These are phyloP conservation scores for Candida sanyaensis DNA, from an alignment of 1,139 yeast species.

Conservation along the genomic window DNA sequence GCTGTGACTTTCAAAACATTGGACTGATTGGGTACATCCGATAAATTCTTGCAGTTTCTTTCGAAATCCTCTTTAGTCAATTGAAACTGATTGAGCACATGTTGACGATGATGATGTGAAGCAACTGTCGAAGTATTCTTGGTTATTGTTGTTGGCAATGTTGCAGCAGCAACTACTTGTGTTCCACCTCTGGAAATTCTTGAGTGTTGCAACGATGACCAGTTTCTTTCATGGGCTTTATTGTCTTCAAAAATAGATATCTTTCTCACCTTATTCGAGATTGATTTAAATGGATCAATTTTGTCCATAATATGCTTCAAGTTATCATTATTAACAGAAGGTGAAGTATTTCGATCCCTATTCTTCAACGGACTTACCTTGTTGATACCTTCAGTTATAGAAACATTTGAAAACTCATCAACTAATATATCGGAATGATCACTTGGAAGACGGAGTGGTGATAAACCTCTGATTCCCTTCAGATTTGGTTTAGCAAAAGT, in stretches of 20 bases:
- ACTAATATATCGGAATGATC: slow-evolving; percentile 18
- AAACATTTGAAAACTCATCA: slow-evolving; percentile 43
- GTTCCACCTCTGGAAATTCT: background rate
- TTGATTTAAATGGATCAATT: slow-evolving; percentile 42
- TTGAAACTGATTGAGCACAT: background rate
- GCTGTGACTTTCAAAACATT: slow-evolving; percentile 7
- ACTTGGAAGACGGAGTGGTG: background rate
- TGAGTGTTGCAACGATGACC: slow-evolving; percentile 19
- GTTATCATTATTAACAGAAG: slow-evolving; percentile 15
- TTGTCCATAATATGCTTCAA: slow-evolving; percentile 40
- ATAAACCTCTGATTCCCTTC: background rate
- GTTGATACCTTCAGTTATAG: slow-evolving; percentile 18
- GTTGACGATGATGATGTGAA: background rate
- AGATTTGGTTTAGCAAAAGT: background rate
- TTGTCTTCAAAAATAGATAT: slow-evolving; percentile 43
- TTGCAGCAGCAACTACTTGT: background rate
- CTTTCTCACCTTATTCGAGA: slow-evolving; percentile 35
- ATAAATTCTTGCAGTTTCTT: slow-evolving; percentile 9
- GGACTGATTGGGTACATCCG: slow-evolving; percentile 6
- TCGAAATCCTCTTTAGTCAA: slow-evolving; percentile 12
- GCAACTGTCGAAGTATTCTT: background rate
- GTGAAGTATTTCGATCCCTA: background rate
- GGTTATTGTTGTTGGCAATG: background rate
- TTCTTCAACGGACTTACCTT: slow-evolving; percentile 7
- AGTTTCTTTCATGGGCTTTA: slow-evolving; percentile 32